These are phyloP conservation scores for Alternaria incomplexa DNA, from an alignment of 2,329 filamentous ascomycete species.

Conservation along the genomic window DNA sequence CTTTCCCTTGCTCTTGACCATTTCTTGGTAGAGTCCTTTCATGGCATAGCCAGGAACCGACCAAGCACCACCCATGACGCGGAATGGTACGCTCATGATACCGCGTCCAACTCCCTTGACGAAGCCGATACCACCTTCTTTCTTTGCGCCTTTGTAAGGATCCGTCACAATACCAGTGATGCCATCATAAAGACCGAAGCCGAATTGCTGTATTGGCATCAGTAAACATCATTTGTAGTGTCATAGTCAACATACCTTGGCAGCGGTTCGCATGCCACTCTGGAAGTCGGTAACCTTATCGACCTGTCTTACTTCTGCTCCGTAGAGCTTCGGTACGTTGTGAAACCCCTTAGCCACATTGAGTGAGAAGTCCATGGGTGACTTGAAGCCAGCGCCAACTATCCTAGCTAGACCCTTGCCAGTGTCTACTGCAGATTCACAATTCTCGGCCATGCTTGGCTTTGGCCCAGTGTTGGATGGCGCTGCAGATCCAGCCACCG, in stretches of 20 bases:
- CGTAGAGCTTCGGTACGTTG: slow-evolving; percentile 84
- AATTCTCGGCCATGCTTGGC: slow-evolving; percentile 18
- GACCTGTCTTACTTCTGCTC: slow-evolving; percentile 78
- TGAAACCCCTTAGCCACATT: slow-evolving; percentile 85
- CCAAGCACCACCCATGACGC: slow-evolving; percentile 72
- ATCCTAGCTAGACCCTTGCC: slow-evolving; percentile 74
- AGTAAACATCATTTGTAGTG: background rate
- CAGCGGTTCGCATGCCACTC: slow-evolving; percentile 77
- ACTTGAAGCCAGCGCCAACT: slow-evolving; percentile 75
- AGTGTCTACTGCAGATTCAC: slow-evolving; percentile 68
- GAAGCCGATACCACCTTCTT: slow-evolving; percentile 70
- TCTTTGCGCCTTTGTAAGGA: slow-evolving; percentile 71
- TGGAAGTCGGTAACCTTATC: slow-evolving; percentile 80
- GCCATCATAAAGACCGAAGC: slow-evolving; percentile 79
- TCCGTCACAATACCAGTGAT: slow-evolving; percentile 82
- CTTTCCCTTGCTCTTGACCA: slow-evolving; percentile 72
- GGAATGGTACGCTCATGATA: slow-evolving; percentile 79
- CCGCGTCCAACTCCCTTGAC: slow-evolving; percentile 84
- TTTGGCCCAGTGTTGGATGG: slow-evolving; percentile 22
- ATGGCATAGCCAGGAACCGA: slow-evolving; percentile 80
- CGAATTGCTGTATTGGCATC: slow-evolving; percentile 64
- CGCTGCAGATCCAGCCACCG: slow-evolving; percentile 4
- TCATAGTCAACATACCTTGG: slow-evolving; percentile 59
- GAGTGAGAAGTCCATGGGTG: slow-evolving; percentile 84
- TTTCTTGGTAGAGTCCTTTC: slow-evolving; percentile 80